Evolutionary conservation across 2,329 filamentous ascomycete genomes (phyloP).

Genomic region (Sphaerostilbella broomeana): DNA sequence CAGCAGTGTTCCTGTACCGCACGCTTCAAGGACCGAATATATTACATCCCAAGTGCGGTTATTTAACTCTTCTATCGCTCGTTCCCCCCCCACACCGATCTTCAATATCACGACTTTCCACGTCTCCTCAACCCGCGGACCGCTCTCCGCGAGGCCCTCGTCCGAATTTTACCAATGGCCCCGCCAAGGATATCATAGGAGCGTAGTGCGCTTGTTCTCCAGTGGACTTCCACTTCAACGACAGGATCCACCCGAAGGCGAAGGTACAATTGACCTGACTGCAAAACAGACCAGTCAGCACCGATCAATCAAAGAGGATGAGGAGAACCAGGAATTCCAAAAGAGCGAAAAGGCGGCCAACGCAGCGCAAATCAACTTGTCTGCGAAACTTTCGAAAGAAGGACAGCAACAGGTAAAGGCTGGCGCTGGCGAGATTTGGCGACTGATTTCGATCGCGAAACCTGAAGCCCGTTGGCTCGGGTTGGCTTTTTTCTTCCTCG

Average conservation of each 20-base stretch:
- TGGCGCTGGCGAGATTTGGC: conserved; percentile 70
- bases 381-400: conserved; percentile 80
- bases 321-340: conserved; percentile 42
- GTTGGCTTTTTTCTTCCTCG: conserved; percentile 74
- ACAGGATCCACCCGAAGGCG: conserved; percentile 21
- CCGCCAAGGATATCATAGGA: conserved; percentile 10
- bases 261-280: conserved; percentile 34
- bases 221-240: conserved; percentile 18
- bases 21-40: conserved; percentile 1
- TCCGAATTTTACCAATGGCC: too few species aligned
- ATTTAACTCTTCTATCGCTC: not conserved
- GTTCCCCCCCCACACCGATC: not conserved
- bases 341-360: conserved; percentile 78
- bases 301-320: conserved; percentile 27
- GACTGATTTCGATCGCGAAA: conserved; percentile 79
- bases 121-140: not conserved
- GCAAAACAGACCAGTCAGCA: conserved; percentile 17
- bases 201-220: conserved; percentile 27
- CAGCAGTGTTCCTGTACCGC: conserved; percentile 18
- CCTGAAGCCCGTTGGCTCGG: conserved; percentile 75
- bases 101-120: conserved; percentile 9
- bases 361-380: conserved; percentile 83
- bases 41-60: not conserved
- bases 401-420: conserved; percentile 53
- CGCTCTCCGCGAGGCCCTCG: not conserved